Evolutionary conservation across 768 basidiomycete species (phyloP), one percentile per base, ranked within the genome.

Genomic region (Stropharia rugosoannulata): DNA sequence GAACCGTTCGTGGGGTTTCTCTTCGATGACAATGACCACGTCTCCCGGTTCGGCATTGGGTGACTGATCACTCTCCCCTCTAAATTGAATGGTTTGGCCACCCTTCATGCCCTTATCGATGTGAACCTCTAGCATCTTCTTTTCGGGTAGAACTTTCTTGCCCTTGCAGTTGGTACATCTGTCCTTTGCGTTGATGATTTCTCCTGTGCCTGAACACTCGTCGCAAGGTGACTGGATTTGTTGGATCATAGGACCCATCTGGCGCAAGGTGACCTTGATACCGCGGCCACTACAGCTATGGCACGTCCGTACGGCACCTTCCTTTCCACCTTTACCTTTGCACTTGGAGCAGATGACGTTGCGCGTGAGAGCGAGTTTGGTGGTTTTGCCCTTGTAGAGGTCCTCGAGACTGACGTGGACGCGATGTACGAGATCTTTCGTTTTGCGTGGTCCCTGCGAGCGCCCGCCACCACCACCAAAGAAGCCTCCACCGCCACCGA

Each of bases 171-270:
- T 77, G 69, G 85, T 81, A 83, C 97, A 99, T 57, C 89, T 82
- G 78, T 98, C 94, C 72, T 95, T 98, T 54, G 75, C 68, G 70
- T 93, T 95, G 79, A 99, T 97, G 64, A 95, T 80, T 73, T 99
- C 96, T 62, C 97, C 97, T n/a, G 86, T 83, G 13, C 93, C 97
- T 49, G 80, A 83, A 71, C 97, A 99, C 13, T 98, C 97, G 68
- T 89, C 86, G 77, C 97, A 99, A 43, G 86, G 81, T 51, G 93
- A 91, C 70, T 98, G 97, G 63, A 98, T 92, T 75, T 99, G 96
- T 73, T 99, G 97, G 64, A 99, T 93, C 97, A 99, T 99, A 4
- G 97, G 97, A 25, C 97, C 97, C 85, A 99, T 91, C 72, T 98
- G 97, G 58, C 97, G 90, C 58, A 98, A 76, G 49, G 89, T 93